Evolutionary conservation across 2,329 filamentous ascomycete species (phyloP), one percentile per base, ranked within the genome.

Genomic region (Chaetomiaceae sp.): DNA sequence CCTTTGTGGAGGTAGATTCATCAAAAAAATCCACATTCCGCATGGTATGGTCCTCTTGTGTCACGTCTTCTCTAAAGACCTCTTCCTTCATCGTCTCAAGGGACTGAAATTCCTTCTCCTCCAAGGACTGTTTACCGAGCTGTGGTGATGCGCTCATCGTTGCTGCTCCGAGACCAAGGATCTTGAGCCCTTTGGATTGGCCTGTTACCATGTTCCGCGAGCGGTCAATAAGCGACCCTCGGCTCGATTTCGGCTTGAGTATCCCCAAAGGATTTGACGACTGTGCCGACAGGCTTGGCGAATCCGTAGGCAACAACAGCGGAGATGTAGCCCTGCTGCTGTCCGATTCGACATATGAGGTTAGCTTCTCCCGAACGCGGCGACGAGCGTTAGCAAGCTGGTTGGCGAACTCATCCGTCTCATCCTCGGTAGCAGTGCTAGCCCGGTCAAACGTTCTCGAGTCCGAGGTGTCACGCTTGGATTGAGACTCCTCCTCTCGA

Each of bases 281-380:
- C 23, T 54, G 55, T 9, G 34, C n/a, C 3, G 65, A 55, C 43
- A 66, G 29, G 38, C 71, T 53, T 42, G 66, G 56, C 5, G 65
- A 60, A 30, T 75, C 71, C 11, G 65, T 53, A 43, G 67, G 62
- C 58, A 68, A 25, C 52, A 68, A 33, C 51, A 69, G 59, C 20
- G 76, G 73, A 3, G 75, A 76, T 38, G 72, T 74, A 42, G 71
- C 60, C 36, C 65, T 70, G 41, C 75, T 74, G 56, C 70, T 75
- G 33, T 89, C 83, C 2, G 78, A 77, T 61, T 87, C 85, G 0
- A 81, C 82, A 58, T 84, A 86, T 0, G 80, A 85, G 7, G 82
- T 87, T 40, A 91, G 72, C 59, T 82, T 85, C 67, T 91, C 86
- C 47, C 88, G 83, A 7, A 91, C 85, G 1, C 85, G 80, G 27